A percentile compares a stretch with the other conserved stretches of the same genome.
phyloP scores from a whole-genome alignment of 176 grass and related monocot species.

The Lolium perenne region DNA sequence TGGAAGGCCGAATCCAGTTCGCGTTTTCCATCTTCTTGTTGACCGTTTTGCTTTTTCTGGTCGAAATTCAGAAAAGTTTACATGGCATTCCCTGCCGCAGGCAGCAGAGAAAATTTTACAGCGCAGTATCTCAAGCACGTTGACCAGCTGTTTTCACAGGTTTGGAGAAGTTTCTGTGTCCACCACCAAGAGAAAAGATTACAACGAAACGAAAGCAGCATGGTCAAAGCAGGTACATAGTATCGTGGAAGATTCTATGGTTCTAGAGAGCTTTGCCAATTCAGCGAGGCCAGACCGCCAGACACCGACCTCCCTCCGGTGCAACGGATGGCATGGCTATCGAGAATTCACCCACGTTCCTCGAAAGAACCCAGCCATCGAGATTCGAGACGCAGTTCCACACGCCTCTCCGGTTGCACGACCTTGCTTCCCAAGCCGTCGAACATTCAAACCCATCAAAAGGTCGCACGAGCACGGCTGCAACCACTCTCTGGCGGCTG shows the following conservation, averaged over 20 bases:
- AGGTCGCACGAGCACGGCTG: neutral
- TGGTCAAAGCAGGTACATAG: neutral
- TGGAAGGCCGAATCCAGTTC: too few relatives aligned
- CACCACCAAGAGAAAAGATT: neutral
- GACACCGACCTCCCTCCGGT: neutral
- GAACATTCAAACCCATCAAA: conserved; percentile 29
- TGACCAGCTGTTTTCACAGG: neutral
- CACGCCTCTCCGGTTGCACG: neutral
- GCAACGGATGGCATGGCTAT: neutral
- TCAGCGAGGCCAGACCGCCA: neutral
- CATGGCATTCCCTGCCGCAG: too few relatives aligned
- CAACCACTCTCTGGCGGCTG: neutral
- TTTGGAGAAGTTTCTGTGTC: neutral
- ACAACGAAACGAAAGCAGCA: neutral
- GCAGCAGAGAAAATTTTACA: neutral
- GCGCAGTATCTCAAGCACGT: neutral
- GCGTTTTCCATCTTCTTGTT: too few relatives aligned
- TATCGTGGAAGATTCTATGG: neutral
- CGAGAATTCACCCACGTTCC: neutral
- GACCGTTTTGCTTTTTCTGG: too few relatives aligned
- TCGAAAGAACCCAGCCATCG: neutral
- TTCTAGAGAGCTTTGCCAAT: neutral
- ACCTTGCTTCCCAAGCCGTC: conserved; percentile 39
- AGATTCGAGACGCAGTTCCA: conserved; percentile 8
- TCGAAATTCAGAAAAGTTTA: too few relatives aligned